phyloP scores from a whole-genome alignment of 1,284 basidiomycete species.

The Austropuccinia psidii region DNA sequence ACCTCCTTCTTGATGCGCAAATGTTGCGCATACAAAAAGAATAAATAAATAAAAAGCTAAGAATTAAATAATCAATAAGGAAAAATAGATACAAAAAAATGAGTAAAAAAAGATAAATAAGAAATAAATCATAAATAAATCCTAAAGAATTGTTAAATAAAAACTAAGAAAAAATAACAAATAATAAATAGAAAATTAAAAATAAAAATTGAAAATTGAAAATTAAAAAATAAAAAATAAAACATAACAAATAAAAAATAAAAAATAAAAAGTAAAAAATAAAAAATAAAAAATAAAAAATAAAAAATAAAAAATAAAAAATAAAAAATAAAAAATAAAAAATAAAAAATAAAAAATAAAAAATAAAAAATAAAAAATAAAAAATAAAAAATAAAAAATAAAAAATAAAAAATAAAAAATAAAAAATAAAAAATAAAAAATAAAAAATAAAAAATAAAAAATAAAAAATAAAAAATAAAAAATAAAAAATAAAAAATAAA shows the following conservation, averaged over 20 bases:
- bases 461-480: not conserved
- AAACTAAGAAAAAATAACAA: not conserved
- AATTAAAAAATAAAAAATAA: too few species aligned
- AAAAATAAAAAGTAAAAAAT: not conserved
- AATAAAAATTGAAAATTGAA: not conserved
- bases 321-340: not conserved
- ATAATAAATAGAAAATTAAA: not conserved
- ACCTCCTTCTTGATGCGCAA: too few species aligned
- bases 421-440: not conserved
- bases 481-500: not conserved
- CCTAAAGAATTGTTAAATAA: too few species aligned
- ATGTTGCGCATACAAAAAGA: too few species aligned
- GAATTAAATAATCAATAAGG: too few species aligned
- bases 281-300: not conserved
- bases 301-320: not conserved
- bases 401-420: not conserved
- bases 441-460: not conserved
- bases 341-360: not conserved
- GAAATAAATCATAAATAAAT: too few species aligned
- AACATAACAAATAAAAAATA: not conserved
- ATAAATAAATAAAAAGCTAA: too few species aligned
- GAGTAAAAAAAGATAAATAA: too few species aligned
- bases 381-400: not conserved
- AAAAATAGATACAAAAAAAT: too few species aligned
- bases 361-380: not conserved